Conservation (phyloP, 768 basidiomycete species). For the Chalciporus chontae region DNA sequence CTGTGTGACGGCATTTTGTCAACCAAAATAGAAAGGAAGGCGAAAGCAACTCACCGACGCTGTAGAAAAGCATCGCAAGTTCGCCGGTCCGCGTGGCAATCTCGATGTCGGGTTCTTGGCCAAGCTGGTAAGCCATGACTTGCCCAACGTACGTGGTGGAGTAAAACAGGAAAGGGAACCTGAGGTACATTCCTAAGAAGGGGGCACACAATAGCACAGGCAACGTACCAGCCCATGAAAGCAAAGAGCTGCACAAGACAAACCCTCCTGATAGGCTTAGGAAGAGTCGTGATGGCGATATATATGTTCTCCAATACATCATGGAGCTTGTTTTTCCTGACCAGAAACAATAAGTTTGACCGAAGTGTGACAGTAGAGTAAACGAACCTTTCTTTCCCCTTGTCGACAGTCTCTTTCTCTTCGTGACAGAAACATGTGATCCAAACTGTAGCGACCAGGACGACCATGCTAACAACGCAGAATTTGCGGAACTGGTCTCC, state of each 20-base stretch:
- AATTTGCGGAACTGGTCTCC: conserved; percentile 96
- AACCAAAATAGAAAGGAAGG: neutral
- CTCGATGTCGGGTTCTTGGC: conserved; percentile 74
- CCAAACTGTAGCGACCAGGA: conserved; percentile 78
- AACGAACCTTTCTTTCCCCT: conserved; percentile 41
- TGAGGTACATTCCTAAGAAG: conserved; percentile 24
- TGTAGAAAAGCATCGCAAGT: conserved; percentile 87
- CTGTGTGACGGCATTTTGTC: conserved; percentile 36
- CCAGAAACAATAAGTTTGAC: neutral
- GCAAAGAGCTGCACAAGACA: conserved; percentile 94
- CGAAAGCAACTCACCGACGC: conserved; percentile 56
- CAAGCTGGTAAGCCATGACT: conserved; percentile 81
- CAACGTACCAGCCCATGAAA: conserved; percentile 88
- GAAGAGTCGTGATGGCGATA: conserved; percentile 67
- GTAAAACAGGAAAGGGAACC: conserved; percentile 96
- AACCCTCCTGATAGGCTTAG: conserved; percentile 80
- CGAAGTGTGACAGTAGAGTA: conserved; percentile 2
- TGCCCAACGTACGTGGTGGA: conserved; percentile 93
- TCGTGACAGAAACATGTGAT: conserved; percentile 85
- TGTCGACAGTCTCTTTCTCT: conserved; percentile 63
- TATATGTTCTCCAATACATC: conserved; percentile 81
- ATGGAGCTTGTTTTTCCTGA: conserved; percentile 48
- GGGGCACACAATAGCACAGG: neutral
- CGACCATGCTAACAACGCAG: conserved; percentile 78
- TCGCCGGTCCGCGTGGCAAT: conserved; percentile 83